These are phyloP conservation scores for Neonothopanus nambi DNA, from an alignment of 1,284 basidiomycete genomes.

Conservation along the genomic window DNA sequence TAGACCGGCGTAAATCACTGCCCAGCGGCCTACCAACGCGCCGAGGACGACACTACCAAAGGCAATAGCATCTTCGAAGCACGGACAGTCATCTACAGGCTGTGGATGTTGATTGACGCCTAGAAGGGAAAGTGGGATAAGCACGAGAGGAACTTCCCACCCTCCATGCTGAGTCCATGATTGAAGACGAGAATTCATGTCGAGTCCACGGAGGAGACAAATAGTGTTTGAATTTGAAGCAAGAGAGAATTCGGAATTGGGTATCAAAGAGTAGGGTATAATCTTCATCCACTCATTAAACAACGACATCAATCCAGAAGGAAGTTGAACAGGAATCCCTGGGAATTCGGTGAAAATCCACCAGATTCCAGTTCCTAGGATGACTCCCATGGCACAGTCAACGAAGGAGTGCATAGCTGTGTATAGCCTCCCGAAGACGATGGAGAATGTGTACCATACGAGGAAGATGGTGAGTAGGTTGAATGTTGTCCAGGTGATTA, in stretches of 20 bases:
- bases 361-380: conserved; percentile 74
- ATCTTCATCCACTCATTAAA: neutral
- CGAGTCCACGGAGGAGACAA: conserved; percentile 40
- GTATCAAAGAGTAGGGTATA: neutral
- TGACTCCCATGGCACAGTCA: conserved; percentile 69
- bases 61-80: conserved; percentile 97
- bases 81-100: conserved; percentile 94
- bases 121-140: conserved; percentile 68
- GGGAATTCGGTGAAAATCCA: conserved; percentile 44
- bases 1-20: conserved; percentile 18
- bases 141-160: conserved; percentile 70
- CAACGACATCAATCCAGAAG: neutral
- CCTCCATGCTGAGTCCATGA: conserved; percentile 51
- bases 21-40: conserved; percentile 71
- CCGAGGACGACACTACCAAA: conserved; percentile 87
- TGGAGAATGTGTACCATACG: conserved; percentile 67
- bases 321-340: conserved; percentile 33
- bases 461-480: conserved; percentile 46
- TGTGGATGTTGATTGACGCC: conserved; percentile 89
- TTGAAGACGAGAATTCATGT: conserved; percentile 41
- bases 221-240: conserved; percentile 14
- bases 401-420: conserved; percentile 89
- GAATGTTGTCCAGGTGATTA: conserved; percentile 48
- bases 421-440: conserved; percentile 90
- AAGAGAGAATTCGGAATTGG: neutral